These are phyloP conservation scores for Penicillium nordicum DNA, from an alignment of 2,329 filamentous ascomycete species.

Conservation along the genomic window DNA sequence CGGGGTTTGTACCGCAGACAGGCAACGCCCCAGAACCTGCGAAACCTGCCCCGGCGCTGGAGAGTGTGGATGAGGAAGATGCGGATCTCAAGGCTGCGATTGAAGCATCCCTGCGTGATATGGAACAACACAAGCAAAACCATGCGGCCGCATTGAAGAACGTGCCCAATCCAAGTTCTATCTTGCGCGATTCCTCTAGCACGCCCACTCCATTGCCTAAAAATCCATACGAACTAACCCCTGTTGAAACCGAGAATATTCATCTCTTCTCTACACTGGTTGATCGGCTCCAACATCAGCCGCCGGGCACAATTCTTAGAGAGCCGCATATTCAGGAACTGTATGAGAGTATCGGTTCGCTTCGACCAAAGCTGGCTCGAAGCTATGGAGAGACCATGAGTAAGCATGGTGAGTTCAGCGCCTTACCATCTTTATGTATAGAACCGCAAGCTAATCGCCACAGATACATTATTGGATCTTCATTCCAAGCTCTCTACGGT, in stretches of 20 bases:
- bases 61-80: slow-evolving; percentile 70
- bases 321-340: slow-evolving; percentile 98
- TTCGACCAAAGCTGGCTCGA: slow-evolving; percentile 87
- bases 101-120: slow-evolving; percentile 88
- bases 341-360: slow-evolving; percentile 92
- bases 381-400: slow-evolving; percentile 99
- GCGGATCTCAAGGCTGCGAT: slow-evolving; percentile 92
- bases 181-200: slow-evolving; percentile 49
- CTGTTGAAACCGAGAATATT: slow-evolving; percentile 95
- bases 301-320: slow-evolving; percentile 89
- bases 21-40: slow-evolving; percentile 41
- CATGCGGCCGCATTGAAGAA: slow-evolving; percentile 81
- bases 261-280: slow-evolving; percentile 93
- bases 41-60: slow-evolving; percentile 44
- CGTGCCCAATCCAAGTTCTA: slow-evolving; percentile 59
- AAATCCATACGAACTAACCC: slow-evolving; percentile 90
- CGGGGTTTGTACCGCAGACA: slow-evolving; percentile 68
- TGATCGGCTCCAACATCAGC: slow-evolving; percentile 89
- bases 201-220: slow-evolving; percentile 60
- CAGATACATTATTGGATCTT: slow-evolving; percentile 87
- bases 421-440: not conserved
- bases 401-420: slow-evolving; percentile 72
- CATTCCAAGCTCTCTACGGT: slow-evolving; percentile 95
- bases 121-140: slow-evolving; percentile 96
- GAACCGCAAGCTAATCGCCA: slow-evolving; percentile 17